Percentiles rank a stretch among this genome's conserved stretches.
Conservation (phyloP, 148 eudicot species). For the Fallopia convolvulus region DNA sequence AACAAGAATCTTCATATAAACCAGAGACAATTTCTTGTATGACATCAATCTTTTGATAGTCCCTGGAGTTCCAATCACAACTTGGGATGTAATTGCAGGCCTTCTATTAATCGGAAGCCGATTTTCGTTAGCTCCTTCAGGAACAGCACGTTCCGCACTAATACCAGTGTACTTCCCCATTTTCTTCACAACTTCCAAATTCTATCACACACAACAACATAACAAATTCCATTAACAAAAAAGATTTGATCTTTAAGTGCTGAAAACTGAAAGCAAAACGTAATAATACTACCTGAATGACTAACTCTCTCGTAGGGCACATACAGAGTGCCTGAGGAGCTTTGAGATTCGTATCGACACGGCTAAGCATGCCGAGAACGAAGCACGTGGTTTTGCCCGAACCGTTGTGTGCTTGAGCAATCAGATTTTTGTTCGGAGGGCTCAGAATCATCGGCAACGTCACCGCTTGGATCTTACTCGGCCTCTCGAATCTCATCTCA, state of each 20-base stretch:
- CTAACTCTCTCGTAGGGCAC: slow-evolving; percentile 86
- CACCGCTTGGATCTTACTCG: slow-evolving; percentile 74
- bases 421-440: slow-evolving; percentile 54
- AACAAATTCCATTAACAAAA: neutral
- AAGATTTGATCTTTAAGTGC: neutral
- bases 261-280: neutral
- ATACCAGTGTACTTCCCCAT: slow-evolving; percentile 82
- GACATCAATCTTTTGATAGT: slow-evolving; percentile 55
- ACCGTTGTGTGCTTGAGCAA: slow-evolving; percentile 92
- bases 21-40: slow-evolving; percentile 45
- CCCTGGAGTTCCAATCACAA: slow-evolving; percentile 86
- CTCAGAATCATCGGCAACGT: slow-evolving; percentile 57
- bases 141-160: slow-evolving; percentile 61
- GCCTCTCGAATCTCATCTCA: slow-evolving; percentile 82
- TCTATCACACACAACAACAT: slow-evolving; percentile 30
- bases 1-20: slow-evolving; percentile 79
- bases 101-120: slow-evolving; percentile 39
- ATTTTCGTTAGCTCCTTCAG: slow-evolving; percentile 37
- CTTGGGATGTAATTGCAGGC: slow-evolving; percentile 53
- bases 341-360: slow-evolving; percentile 47
- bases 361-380: slow-evolving; percentile 88
- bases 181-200: slow-evolving; percentile 72
- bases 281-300: slow-evolving; percentile 47
- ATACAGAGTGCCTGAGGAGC: slow-evolving; percentile 88
- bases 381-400: slow-evolving; percentile 96